These are phyloP conservation scores for Elongisporangium prolatum DNA, from an alignment of 352 stramenopile genomes.

Conservation along the genomic window DNA sequence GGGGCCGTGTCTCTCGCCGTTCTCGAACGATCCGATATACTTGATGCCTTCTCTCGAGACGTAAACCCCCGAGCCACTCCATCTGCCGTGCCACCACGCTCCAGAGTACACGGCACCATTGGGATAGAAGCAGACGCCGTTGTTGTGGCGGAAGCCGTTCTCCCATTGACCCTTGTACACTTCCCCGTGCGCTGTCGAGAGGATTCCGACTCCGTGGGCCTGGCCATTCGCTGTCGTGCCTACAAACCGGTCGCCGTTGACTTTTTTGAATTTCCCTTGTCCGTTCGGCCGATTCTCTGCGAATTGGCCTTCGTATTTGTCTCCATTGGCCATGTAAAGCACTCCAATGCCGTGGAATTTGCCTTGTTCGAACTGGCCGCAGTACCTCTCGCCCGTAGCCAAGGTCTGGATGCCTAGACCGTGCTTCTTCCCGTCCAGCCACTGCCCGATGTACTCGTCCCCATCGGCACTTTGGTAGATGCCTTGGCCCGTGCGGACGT, in stretches of 20 bases:
- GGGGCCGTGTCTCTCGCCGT: conserved; percentile 54
- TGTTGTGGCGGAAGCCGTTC: conserved; percentile 52
- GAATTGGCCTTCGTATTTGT: conserved; percentile 82
- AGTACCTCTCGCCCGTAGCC: conserved; percentile 78
- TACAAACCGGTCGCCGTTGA: conserved; percentile 63
- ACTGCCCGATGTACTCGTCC: conserved; percentile 70
- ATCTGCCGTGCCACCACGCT: conserved; percentile 57
- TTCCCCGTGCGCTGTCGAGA: conserved; percentile 79
- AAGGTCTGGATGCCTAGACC: conserved; percentile 76
- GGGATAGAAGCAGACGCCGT: conserved; percentile 67
- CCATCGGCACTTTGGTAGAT: conserved; percentile 57
- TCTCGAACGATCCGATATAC: conserved; percentile 59
- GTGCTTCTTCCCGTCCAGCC: conserved; percentile 69
- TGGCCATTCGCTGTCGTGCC: conserved; percentile 58
- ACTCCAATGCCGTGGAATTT: conserved; percentile 73
- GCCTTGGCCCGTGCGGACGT: conserved; percentile 58
- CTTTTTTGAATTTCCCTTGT: conserved; percentile 58
- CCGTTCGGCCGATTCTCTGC: conserved; percentile 34
- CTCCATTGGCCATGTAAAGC: conserved; percentile 61
- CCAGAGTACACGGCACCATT: conserved; percentile 77
- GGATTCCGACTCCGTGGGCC: conserved; percentile 70
- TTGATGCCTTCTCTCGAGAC: conserved; percentile 61
- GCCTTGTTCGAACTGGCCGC: conserved; percentile 77
- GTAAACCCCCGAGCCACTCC: conserved; percentile 55
- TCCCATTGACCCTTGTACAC: conserved; percentile 87